Base-by-base conservation (phyloP, 352 stramenopile genomes). In the Phytophthora meadii region DNA sequence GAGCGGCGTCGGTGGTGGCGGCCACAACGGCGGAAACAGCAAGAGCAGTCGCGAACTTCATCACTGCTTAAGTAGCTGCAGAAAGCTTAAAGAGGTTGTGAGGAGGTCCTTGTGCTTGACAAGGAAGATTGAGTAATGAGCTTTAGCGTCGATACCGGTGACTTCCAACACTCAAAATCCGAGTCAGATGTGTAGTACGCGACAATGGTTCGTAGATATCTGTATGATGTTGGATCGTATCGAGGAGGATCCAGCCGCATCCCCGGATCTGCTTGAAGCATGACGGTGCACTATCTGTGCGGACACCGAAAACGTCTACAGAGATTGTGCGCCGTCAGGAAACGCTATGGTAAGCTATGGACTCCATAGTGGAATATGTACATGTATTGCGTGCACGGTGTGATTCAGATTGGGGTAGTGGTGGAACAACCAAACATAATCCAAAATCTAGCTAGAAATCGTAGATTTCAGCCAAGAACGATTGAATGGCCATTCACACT, bases 11-110 rank as follows among this genome's bases (percentile, higher is more conserved):
- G 11, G 59, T 10, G 34, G 50, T n/a, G 22, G 44, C 44, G 5
- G 57, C 57, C 32, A 61, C 34, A 2, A 50, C 58, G 27, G 44
- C 30, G 32, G 32, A 52, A 46, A 56, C 32, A 12, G 60, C 50
- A 14, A 68, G 32, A 5, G 36, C 22, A 17, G 60, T 63, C 19
- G 58, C 32, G 49, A 61, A 54, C 58, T 60, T 66, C 58, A 66
- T 66, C 30, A 44, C 41, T 66, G 58, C 58, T 66, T 66, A 44
- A 61, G 58, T 66, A 66, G 58, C 58, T 66, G 58, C 58, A 66
- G 58, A 54, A 66, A 66, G 41, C 41, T 66, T 44, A 25, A 30
- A 30, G 54, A 28, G 12, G 58, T 44, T 48, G 39, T 36, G 47
- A 28, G 22, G 22, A 22, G 37, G 47, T 55, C 54, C 54, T 64